Base-by-base conservation (phyloP, 78 protist species). In the Dictyostelium purpureum region DNA sequence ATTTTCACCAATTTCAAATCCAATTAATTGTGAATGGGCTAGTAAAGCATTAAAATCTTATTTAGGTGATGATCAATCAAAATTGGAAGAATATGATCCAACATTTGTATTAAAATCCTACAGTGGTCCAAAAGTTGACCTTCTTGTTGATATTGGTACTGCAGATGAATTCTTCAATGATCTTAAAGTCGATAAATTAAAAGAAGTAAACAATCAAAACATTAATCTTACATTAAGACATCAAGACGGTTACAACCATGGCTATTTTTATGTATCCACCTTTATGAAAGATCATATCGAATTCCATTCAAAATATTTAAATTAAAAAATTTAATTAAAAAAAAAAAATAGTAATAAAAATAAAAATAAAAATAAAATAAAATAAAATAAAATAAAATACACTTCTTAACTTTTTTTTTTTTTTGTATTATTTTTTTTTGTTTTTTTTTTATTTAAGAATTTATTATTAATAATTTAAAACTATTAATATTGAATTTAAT, bases 1-100 rank as follows among this genome's bases (percentile, higher is more conserved):
- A 18, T 98, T 98, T 33, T 77, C 99, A 21, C 99, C 99, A 10
- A 98, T 98, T 66, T 81, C 95, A 82, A 82, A 97, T 89, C 98
- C 99, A 19, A 56, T 19, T 49, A 14, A 76, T 12, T 79, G 79
- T 65, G 92, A 90, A 11, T 94, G 96, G 96, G 97, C 97, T 37
- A 21, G 26, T 2, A 90, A 94, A 63, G 94, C 96, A 26, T 96
- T 97, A n/a, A 10, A 31, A 9, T 94, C 77, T 24, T 98, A 97
- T 77, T 94, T 98, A 6, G 99, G 98, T 2, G 40, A 42, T 16
- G n/a, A 42, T 38, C 85, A 87, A 56, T 71, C 89, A 67, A 92
- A 61, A 16, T 47, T 66, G 2, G 61, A 92, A 57, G 77, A 12
- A 66, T 95, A 90, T 28, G 92, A 95, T 45, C 95, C 96, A 11